phyloP scores from a whole-genome alignment of 768 basidiomycete genomes.

The Leucosporidium scottii region DNA sequence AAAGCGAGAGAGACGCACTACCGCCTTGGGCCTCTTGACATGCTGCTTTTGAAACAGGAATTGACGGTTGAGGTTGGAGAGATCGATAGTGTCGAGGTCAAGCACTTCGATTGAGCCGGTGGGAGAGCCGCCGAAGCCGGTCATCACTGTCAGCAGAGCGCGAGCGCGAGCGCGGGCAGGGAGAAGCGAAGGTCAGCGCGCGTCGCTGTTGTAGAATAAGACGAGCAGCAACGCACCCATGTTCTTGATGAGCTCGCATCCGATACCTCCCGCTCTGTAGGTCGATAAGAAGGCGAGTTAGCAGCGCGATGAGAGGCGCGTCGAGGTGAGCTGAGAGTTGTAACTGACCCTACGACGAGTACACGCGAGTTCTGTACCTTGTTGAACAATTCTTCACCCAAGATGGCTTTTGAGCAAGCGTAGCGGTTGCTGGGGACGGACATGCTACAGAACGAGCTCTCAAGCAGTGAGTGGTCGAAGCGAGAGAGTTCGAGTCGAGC shows the following conservation, averaged over 20 bases:
- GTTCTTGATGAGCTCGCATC: slow-evolving; percentile 95
- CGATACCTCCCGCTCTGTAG: slow-evolving; percentile 57
- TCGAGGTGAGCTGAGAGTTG: not conserved
- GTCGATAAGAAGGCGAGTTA: not conserved
- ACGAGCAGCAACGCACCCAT: slow-evolving; percentile 55
- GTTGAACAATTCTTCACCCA: slow-evolving; percentile 64
- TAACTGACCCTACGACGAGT: slow-evolving; percentile 65
- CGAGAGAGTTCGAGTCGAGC: not conserved
- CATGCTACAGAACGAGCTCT: not conserved
- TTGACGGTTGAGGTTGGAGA: slow-evolving; percentile 93
- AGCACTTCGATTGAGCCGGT: slow-evolving; percentile 43
- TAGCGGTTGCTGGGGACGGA: slow-evolving; percentile 32
- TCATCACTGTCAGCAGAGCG: slow-evolving; percentile 19
- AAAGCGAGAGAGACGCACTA: slow-evolving; percentile 50
- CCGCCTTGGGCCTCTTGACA: slow-evolving; percentile 89
- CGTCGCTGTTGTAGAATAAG: not conserved
- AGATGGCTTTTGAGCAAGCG: slow-evolving; percentile 63
- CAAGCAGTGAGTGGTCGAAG: not conserved
- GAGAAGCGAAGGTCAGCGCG: not conserved
- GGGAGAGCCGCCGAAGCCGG: slow-evolving; percentile 15
- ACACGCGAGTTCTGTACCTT: slow-evolving; percentile 45
- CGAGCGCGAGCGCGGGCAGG: not conserved
- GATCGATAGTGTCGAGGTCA: slow-evolving; percentile 96
- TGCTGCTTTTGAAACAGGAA: slow-evolving; percentile 96
- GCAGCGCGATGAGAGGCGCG: not conserved